Conservation (phyloP, 768 basidiomycete species). For the Albatrellus ellisii region DNA sequence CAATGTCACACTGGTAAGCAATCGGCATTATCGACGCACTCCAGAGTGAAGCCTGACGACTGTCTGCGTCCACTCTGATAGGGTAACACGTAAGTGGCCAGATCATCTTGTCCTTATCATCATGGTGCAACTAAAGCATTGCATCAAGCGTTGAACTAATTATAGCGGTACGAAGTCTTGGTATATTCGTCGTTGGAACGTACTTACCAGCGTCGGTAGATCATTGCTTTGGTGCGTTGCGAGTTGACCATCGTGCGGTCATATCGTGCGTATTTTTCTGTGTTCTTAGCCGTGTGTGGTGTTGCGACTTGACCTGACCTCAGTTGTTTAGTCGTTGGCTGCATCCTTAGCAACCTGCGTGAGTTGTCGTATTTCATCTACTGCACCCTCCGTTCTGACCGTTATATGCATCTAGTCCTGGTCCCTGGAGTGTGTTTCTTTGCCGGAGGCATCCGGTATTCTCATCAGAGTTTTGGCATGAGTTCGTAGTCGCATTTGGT, state of each 20-base stretch:
- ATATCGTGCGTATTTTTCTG: conserved; percentile 21
- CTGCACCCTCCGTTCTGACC: neutral
- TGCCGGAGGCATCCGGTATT: conserved; percentile 64
- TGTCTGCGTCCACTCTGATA: conserved; percentile 3
- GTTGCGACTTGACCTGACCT: no score
- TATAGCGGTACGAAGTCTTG: conserved; percentile 22
- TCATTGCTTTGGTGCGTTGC: conserved; percentile 32
- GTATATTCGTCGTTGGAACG: neutral
- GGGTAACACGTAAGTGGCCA: conserved; percentile 18
- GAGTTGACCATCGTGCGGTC: conserved; percentile 32
- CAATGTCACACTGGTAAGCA: conserved; percentile 65
- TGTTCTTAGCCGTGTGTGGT: neutral
- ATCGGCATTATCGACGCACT: neutral
- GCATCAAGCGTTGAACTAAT: conserved; percentile 27
- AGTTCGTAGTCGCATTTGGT: conserved; percentile 31
- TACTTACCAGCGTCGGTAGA: conserved; percentile 18
- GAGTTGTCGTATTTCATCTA: conserved; percentile 9
- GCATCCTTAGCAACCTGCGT: conserved; percentile 32
- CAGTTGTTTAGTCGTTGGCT: conserved; percentile 25
- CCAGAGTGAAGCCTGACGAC: conserved; percentile 3
- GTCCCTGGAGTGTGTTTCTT: conserved; percentile 92
- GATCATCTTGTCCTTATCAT: neutral
- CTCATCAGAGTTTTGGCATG: conserved; percentile 66
- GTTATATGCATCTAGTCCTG: conserved; percentile 35
- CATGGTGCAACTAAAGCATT: neutral